A percentile compares a stretch with the other conserved stretches of the same genome.
phyloP scores from a whole-genome alignment of 371 early-diverging fungal species.

The Apophysomyces variabilis region DNA sequence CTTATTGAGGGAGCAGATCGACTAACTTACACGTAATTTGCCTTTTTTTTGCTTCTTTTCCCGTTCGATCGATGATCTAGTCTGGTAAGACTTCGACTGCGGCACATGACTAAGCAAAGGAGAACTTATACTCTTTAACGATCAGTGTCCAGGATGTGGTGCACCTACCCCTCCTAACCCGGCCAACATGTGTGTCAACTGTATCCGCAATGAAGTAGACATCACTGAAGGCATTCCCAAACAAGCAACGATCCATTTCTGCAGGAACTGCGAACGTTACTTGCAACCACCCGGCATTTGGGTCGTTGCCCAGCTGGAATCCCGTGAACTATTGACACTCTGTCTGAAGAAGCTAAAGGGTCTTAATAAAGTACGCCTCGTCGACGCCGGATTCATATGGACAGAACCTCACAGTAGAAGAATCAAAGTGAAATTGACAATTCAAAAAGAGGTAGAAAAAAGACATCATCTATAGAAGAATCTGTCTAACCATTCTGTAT shows the following conservation, averaged over 20 bases:
- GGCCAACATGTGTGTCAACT: slow-evolving; percentile 98
- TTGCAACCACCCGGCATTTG: slow-evolving; percentile 95
- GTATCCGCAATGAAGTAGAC: slow-evolving; percentile 95
- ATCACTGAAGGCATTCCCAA: slow-evolving; percentile 98
- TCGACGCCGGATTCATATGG: slow-evolving; percentile 99
- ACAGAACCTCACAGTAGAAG: slow-evolving; percentile 97
- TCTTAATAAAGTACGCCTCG: slow-evolving; percentile 88
- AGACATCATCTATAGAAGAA: neutral
- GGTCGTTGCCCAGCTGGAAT: slow-evolving; percentile 90
- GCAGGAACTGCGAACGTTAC: slow-evolving; percentile 97
- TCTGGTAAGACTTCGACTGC: slow-evolving; percentile 31
- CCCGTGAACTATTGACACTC: slow-evolving; percentile 92
- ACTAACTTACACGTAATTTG: neutral
- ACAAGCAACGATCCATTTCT: slow-evolving; percentile 92
- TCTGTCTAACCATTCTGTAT: neutral
- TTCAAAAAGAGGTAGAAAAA: slow-evolving; percentile 90
- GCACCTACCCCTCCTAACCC: slow-evolving; percentile 96
- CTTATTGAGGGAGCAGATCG: too few species aligned
- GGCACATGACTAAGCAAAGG: neutral
- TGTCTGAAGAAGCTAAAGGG: slow-evolving; percentile 95
- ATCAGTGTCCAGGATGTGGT: slow-evolving; percentile 98
- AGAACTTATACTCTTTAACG: slow-evolving; percentile 6
- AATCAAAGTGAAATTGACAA: slow-evolving; percentile 96
- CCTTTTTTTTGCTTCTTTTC: slow-evolving; percentile 9
- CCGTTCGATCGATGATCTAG: slow-evolving; percentile 19